Conservation (phyloP, 2,329 filamentous ascomycete genomes). For the Fonsecaea erecta region DNA sequence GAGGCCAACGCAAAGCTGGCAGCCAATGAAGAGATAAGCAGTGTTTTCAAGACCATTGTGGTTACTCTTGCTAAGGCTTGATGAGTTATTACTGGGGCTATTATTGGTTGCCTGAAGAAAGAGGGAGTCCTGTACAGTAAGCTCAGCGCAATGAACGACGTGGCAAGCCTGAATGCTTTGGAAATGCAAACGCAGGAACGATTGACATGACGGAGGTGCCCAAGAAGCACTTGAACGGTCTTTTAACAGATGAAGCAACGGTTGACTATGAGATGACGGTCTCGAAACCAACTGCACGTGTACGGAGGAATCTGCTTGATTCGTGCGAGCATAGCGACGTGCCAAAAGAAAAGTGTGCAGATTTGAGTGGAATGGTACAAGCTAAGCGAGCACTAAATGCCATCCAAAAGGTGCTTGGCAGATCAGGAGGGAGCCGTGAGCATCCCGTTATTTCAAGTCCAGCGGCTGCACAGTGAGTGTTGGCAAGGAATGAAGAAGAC, state of each 20-base stretch:
- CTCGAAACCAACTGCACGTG: slow-evolving; percentile 16
- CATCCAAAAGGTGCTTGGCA: background rate
- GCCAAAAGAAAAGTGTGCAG: slow-evolving; percentile 1
- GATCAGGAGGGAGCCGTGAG: background rate
- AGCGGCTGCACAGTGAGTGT: too few species aligned
- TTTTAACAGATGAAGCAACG: slow-evolving; percentile 14
- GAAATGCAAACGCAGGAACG: background rate
- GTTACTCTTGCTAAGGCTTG: slow-evolving; percentile 1
- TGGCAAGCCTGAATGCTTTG: slow-evolving; percentile 1
- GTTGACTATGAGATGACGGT: background rate
- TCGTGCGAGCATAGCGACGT: slow-evolving; percentile 11
- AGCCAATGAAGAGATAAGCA: slow-evolving; percentile 23
- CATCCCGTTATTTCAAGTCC: too few species aligned
- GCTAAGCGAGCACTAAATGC: background rate
- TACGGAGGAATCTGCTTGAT: slow-evolving; percentile 15
- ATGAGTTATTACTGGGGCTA: background rate
- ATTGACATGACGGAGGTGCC: slow-evolving; percentile 13
- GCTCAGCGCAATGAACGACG: slow-evolving; percentile 26
- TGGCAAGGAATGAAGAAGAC: background rate
- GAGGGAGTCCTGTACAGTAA: background rate
- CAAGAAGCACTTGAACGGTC: slow-evolving; percentile 7
- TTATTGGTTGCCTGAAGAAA: slow-evolving; percentile 4
- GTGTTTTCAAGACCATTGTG: slow-evolving; percentile 22
- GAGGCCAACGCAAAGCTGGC: slow-evolving; percentile 25
- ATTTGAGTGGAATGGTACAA: background rate